Evolutionary conservation across 1,284 basidiomycete genomes (phyloP), one percentile per base, ranked within the genome.

Genomic region (Volvariella surrecta): DNA sequence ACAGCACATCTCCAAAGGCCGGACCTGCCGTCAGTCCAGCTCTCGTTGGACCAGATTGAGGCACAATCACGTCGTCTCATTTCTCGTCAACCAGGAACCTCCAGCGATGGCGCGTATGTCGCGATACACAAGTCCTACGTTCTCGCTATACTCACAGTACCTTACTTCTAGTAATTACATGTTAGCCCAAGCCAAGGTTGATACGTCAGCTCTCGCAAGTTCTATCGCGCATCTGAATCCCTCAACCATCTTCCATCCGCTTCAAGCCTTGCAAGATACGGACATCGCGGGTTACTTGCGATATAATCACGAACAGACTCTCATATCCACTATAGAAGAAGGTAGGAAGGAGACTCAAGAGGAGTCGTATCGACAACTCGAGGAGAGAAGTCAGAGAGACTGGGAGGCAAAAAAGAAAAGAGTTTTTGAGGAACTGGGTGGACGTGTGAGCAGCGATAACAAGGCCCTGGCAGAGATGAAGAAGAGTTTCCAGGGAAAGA

Each of bases 311-410:
- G 92, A 97, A 61, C 92, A 95, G 60, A 90, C 89, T 50, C 79
- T 97, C 45, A 89, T 96, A 48, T 88, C 89, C 3, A 89, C 90
- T 2, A 94, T 97, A 47, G 92, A 96, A 59, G 89, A 95, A 57
- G 86, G 86, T 3, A 70, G 91, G 39, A 77, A 82, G 48, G 82
- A 90, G 52, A 95, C 92, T 0, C 82, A 92, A 52, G 75, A 86
- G 48, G 82, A 89, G 51, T 94, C 95, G 54, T 90, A 93, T 55
- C 73, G 76, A 28, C 77, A 82, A 32, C 66, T 94, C 34, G 85
- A 91, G 54, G 78, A 84, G 37, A 73, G 84, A 30, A 79, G 83
- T 53, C 73, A 80, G 49, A 72, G 76, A 40, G 88, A 93, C 53
- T 97, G 93, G 93, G 89, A 95, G 56, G 75, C 77, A 16, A 87